These are phyloP conservation scores for Bocquillonia castaneifolia DNA, from an alignment of 441 rosid genomes.

Conservation along the genomic window DNA sequence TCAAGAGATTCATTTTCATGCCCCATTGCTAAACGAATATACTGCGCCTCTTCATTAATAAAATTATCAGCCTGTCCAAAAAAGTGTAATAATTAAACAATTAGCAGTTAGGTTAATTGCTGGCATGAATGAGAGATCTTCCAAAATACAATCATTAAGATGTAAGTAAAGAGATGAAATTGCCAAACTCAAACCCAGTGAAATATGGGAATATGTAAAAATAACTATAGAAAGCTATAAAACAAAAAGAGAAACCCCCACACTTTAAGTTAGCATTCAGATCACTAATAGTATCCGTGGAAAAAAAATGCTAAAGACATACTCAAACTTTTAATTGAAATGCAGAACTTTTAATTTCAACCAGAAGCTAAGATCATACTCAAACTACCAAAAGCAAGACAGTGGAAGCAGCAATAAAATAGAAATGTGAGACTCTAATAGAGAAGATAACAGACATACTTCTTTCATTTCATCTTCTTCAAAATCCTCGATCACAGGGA, in stretches of 20 bases:
- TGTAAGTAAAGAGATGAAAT: neutral
- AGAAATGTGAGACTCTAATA: neutral
- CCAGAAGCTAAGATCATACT: neutral
- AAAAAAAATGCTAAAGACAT: neutral
- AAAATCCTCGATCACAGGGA: slow-evolving; percentile 67
- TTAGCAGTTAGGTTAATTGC: neutral
- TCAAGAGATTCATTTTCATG: slow-evolving; percentile 79
- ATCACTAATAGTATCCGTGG: neutral
- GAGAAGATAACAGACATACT: slow-evolving; percentile 36
- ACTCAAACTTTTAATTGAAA: no score
- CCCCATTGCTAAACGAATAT: slow-evolving; percentile 79
- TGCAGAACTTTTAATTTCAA: no score
- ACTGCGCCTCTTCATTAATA: slow-evolving; percentile 65
- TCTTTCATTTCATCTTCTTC: slow-evolving; percentile 76
- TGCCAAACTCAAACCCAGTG: neutral
- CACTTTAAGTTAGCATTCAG: neutral
- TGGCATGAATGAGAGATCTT: neutral
- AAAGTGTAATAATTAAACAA: slow-evolving; percentile 7
- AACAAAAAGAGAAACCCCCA: no score
- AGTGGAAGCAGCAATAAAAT: neutral
- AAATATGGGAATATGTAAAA: no score
- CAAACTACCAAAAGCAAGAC: neutral
- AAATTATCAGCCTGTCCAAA: slow-evolving; percentile 60
- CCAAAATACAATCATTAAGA: neutral
- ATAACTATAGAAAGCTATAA: no score